phyloP scores from a whole-genome alignment of 805 yeast genomes.

The Wickerhamiella occidentalis region DNA sequence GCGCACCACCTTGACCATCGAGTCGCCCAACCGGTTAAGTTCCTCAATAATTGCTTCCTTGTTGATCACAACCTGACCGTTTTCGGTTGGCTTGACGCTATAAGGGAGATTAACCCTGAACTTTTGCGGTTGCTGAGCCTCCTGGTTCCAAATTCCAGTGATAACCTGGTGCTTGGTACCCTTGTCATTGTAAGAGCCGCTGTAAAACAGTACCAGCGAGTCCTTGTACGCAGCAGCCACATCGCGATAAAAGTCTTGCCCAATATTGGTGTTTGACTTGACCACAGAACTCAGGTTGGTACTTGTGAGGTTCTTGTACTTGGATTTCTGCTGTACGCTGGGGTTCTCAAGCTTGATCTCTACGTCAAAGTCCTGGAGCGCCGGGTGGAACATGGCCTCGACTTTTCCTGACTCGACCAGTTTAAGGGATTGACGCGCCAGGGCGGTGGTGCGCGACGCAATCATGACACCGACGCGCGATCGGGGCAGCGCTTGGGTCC shows the following conservation, averaged over 20 bases:
- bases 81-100: constrained; percentile 37
- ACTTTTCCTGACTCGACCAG: constrained; percentile 32
- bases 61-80: constrained; percentile 36
- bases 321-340: constrained; percentile 32
- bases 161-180: constrained; percentile 38
- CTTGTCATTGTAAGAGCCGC: constrained; percentile 35
- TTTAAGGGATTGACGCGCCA: constrained; percentile 62
- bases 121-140: constrained; percentile 42
- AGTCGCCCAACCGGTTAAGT: constrained; percentile 37
- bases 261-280: constrained; percentile 43
- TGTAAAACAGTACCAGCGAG: constrained; percentile 53
- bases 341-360: constrained; percentile 46
- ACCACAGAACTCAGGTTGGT: constrained; percentile 30
- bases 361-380: constrained; percentile 74
- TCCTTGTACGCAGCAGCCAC: constrained; percentile 53
- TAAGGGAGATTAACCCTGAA: constrained; percentile 72
- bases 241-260: constrained; percentile 46
- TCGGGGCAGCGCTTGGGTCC: constrained; percentile 49
- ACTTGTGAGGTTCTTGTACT: constrained; percentile 28
- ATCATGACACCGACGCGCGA: constrained; percentile 47
- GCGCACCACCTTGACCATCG: constrained; percentile 23
- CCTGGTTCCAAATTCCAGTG: constrained; percentile 72
- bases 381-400: constrained; percentile 61
- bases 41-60: constrained; percentile 63
- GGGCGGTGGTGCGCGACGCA: constrained; percentile 76